These are phyloP conservation scores for Pleoardoris graminearum DNA, from an alignment of 2,329 filamentous ascomycete species.

Conservation along the genomic window DNA sequence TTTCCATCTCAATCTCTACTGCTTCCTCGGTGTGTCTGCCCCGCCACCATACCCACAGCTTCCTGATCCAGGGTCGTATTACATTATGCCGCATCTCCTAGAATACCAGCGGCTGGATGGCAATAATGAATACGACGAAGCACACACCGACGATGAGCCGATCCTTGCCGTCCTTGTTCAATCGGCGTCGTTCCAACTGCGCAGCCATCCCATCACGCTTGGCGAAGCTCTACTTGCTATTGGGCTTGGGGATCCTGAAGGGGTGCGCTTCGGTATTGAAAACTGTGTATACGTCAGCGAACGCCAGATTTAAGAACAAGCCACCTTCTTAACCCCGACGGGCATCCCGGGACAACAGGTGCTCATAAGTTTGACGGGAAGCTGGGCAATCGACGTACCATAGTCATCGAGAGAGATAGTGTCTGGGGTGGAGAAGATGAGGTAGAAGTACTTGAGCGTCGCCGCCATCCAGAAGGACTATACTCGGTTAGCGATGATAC, in stretches of 20 bases:
- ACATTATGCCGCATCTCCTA: too few species aligned
- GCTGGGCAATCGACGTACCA: conserved; percentile 6
- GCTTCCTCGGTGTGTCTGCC: too few species aligned
- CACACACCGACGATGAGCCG: too few species aligned
- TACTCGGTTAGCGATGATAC: conserved; percentile 13
- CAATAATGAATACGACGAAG: too few species aligned
- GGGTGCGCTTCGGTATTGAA: conserved; percentile 52
- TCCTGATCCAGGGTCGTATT: too few species aligned
- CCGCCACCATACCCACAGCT: too few species aligned
- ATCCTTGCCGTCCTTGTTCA: too few species aligned
- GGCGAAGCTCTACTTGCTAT: conserved; percentile 32
- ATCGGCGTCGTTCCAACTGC: too few species aligned
- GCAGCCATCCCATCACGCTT: neutral
- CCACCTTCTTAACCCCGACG: neutral
- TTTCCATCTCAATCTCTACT: too few species aligned
- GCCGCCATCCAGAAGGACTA: conserved; percentile 55
- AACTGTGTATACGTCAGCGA: conserved; percentile 23
- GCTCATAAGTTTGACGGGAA: neutral
- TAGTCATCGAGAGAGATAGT: conserved; percentile 50
- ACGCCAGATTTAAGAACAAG: neutral
- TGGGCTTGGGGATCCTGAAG: conserved; percentile 30
- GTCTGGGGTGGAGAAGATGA: conserved; percentile 50
- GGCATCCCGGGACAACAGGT: neutral
- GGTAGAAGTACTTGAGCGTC: conserved; percentile 56
- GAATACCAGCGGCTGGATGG: too few species aligned